These are phyloP conservation scores for Didymella keratinophila DNA, from an alignment of 2,329 filamentous ascomycete genomes.

Conservation along the genomic window DNA sequence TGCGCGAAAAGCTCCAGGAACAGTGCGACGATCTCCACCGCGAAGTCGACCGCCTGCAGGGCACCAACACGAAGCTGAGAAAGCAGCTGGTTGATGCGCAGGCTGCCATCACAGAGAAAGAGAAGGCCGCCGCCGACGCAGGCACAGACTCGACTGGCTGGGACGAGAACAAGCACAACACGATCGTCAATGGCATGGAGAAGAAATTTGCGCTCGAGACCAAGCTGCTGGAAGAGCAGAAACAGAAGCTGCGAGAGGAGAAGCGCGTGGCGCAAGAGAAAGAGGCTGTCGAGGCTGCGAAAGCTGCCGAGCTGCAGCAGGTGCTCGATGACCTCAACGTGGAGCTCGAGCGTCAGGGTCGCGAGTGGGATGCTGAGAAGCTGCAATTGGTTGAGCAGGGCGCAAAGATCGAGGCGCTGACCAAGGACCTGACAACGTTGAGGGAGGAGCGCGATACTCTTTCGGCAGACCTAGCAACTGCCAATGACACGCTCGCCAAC, in stretches of 20 bases:
- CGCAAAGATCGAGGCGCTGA: slow-evolving; percentile 38
- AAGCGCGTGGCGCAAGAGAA: slow-evolving; percentile 43
- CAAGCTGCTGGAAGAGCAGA: slow-evolving; percentile 43
- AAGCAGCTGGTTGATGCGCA: slow-evolving; percentile 45
- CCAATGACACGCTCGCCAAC: slow-evolving; percentile 35
- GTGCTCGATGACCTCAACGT: slow-evolving; percentile 46
- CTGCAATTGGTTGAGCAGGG: slow-evolving; percentile 46
- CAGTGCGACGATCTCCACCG: slow-evolving; percentile 44
- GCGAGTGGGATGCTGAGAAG: slow-evolving; percentile 49
- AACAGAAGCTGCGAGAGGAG: slow-evolving; percentile 43
- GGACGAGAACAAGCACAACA: slow-evolving; percentile 34
- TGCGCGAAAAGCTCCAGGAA: slow-evolving; percentile 49
- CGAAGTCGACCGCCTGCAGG: slow-evolving; percentile 44
- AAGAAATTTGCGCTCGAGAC: slow-evolving; percentile 47
- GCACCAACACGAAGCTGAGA: slow-evolving; percentile 43
- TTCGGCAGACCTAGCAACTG: slow-evolving; percentile 30
- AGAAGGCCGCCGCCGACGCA: slow-evolving; percentile 37
- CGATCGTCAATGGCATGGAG: slow-evolving; percentile 46
- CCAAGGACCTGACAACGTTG: slow-evolving; percentile 31
- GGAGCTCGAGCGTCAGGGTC: slow-evolving; percentile 47
- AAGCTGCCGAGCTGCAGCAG: slow-evolving; percentile 46
- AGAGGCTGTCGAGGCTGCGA: slow-evolving; percentile 42
- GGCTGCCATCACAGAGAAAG: slow-evolving; percentile 42
- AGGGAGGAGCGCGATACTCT: slow-evolving; percentile 39
- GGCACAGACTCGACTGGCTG: slow-evolving; percentile 21